Evolutionary conservation across 2,329 filamentous ascomycete genomes (phyloP).

Genomic region (Ophiostoma montium): DNA sequence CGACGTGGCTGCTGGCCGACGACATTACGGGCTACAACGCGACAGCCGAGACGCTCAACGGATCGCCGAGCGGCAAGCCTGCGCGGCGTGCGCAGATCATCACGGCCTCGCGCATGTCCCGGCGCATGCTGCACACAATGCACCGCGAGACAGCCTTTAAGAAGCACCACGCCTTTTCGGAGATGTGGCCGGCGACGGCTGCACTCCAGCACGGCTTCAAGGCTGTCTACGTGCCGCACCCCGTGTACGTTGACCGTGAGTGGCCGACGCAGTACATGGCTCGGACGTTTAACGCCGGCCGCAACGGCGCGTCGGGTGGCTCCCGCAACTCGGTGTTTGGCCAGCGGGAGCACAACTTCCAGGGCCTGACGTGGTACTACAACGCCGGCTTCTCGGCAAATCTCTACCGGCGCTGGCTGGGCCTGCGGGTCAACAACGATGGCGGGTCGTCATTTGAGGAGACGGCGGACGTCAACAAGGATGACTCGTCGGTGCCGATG

Average conservation of each 20-base stretch:
- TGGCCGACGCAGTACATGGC: slow-evolving; percentile 75
- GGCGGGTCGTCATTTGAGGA: slow-evolving; percentile 65
- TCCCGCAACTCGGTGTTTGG: slow-evolving; percentile 60
- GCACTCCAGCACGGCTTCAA: slow-evolving; percentile 88
- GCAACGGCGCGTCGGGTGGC: slow-evolving; percentile 62
- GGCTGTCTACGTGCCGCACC: slow-evolving; percentile 81
- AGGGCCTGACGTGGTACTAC: slow-evolving; percentile 84
- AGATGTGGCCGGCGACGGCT: slow-evolving; percentile 88
- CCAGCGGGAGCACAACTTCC: slow-evolving; percentile 78
- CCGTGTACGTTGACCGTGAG: slow-evolving; percentile 70
- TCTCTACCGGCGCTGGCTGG: slow-evolving; percentile 75
- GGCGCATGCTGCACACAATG: slow-evolving; percentile 70
- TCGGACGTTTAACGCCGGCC: slow-evolving; percentile 64
- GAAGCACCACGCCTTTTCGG: slow-evolving; percentile 83
- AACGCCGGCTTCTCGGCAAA: slow-evolving; percentile 69
- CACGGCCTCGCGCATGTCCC: slow-evolving; percentile 71
- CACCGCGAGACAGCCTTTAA: slow-evolving; percentile 75
- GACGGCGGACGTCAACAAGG: slow-evolving; percentile 36
- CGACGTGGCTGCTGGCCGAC: slow-evolving; percentile 67
- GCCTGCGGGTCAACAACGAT: slow-evolving; percentile 64
- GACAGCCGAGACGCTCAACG: slow-evolving; percentile 18
- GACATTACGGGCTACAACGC: slow-evolving; percentile 77
- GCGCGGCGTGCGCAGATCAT: slow-evolving; percentile 78
- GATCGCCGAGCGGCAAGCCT: slow-evolving; percentile 38
- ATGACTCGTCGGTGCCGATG: slow-evolving; percentile 30